phyloP scores from a whole-genome alignment of 345 rosid genomes.

The Gossypium bickii region DNA sequence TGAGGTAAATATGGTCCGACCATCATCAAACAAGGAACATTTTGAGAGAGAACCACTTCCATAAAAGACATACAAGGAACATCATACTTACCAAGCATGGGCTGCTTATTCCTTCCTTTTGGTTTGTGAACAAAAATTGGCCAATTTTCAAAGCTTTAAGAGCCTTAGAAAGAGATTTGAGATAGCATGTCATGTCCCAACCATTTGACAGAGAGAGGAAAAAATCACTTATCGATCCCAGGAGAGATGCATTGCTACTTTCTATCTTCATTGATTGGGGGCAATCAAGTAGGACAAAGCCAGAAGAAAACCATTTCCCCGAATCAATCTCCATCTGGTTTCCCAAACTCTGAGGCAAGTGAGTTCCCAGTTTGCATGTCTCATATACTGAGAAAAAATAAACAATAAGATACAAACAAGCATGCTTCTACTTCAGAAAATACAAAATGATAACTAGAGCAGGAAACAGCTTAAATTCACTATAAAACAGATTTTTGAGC shows the following conservation, averaged over 20 bases:
- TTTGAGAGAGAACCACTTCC: slow-evolving; percentile 2
- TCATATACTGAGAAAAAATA: slow-evolving; percentile 66
- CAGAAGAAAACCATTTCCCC: slow-evolving; percentile 63
- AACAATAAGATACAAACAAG: slow-evolving; percentile 4
- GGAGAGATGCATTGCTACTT: slow-evolving; percentile 81
- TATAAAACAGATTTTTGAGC: background rate
- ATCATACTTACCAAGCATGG: slow-evolving; percentile 66
- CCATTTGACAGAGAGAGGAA: slow-evolving; percentile 97
- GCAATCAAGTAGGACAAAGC: slow-evolving; percentile 89
- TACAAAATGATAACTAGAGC: background rate
- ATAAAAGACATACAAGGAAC: background rate
- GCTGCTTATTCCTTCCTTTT: slow-evolving; percentile 78
- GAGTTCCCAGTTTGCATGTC: slow-evolving; percentile 89
- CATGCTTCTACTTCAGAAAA: background rate
- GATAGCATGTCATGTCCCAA: slow-evolving; percentile 94
- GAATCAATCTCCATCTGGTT: slow-evolving; percentile 78
- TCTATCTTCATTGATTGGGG: slow-evolving; percentile 99
- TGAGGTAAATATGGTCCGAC: background rate
- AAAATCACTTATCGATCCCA: slow-evolving; percentile 97
- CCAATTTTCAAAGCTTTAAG: slow-evolving; percentile 78
- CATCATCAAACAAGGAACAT: background rate
- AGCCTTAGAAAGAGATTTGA: slow-evolving; percentile 87
- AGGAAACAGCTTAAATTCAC: background rate
- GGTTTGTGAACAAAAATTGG: slow-evolving; percentile 49
- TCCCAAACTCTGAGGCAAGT: slow-evolving; percentile 75